Base-by-base conservation (phyloP, 352 stramenopile species). In the Globisporangium nunn region DNA sequence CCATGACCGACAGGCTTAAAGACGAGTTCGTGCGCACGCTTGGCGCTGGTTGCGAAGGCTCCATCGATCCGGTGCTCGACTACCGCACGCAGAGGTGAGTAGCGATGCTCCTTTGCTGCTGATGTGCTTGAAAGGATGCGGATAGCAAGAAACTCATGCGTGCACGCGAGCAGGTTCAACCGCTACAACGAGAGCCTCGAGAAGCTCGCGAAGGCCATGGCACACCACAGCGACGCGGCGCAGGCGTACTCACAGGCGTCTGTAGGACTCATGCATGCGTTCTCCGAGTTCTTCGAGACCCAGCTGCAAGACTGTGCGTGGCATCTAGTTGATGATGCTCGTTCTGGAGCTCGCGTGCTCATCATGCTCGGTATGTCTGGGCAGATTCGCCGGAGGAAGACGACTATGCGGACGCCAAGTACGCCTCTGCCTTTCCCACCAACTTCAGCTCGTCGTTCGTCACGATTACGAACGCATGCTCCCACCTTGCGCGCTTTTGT, bases 21-120 rank as follows among this genome's bases (percentile, higher is more conserved):
- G 76, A 91, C 53, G 78, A 88, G 63, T 66, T 91, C 40, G 81
- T 78, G 39, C 68, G 81, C 44, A 76, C 72, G 3, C 83, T 91
- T 40, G 67, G 78, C 15, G 68, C 63, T 14, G 70, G 69, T 11
- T 56, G 59, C 0, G 78, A 89, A 31, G 81, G 68, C 14, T 72
- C 68, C n/a, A 65, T 86, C 33, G 78, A 91, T 31, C 78, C 78
- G 1, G 78, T 83, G 47, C 60, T 91, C 15, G 78, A 88, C 52
- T 78, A 76, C 47, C 76, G 81, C 44, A 88, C 58, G 39, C 74
- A 86, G 40, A 70, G 80, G 78, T 88, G 17, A n/a, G 10, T 17
- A 44, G 12, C 39, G 14, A 23, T 23, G 23, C 23, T 23, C 23
- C 23, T 23, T 23, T 23, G 23, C 23, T 23, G 23, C 23, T 14